phyloP scores from a whole-genome alignment of 1,284 basidiomycete genomes.

The Heterobasidion annosum region DNA sequence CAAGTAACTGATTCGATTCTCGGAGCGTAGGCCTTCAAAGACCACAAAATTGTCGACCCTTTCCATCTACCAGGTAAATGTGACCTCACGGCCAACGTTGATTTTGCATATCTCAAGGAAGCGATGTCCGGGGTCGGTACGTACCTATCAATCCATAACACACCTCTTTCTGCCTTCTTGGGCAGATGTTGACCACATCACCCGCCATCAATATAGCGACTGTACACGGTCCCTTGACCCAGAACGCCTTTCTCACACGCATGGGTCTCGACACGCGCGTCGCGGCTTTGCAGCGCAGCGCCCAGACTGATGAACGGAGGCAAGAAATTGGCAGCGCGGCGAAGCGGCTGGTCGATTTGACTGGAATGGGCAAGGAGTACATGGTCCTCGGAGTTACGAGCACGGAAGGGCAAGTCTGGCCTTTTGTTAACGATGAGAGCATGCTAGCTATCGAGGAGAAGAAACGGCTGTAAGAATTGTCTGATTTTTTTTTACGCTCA shows the following conservation, averaged over 20 bases:
- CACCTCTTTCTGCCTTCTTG: background rate
- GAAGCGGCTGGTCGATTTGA: slow-evolving; percentile 46
- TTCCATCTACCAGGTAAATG: slow-evolving; percentile 83
- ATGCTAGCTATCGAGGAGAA: background rate
- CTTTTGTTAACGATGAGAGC: background rate
- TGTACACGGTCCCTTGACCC: slow-evolving; percentile 41
- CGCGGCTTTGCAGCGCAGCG: slow-evolving; percentile 34
- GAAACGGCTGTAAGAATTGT: no score
- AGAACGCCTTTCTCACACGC: slow-evolving; percentile 48
- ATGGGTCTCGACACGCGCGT: slow-evolving; percentile 53
- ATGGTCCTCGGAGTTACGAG: slow-evolving; percentile 45
- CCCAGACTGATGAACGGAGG: slow-evolving; percentile 34
- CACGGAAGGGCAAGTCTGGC: background rate
- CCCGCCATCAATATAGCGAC: slow-evolving; percentile 2
- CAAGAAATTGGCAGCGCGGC: slow-evolving; percentile 36
- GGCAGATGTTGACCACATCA: background rate
- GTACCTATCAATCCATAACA: slow-evolving; percentile 13
- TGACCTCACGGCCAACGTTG: slow-evolving; percentile 93
- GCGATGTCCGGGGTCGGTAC: slow-evolving; percentile 59
- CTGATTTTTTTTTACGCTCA: no score
- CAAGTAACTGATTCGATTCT: background rate
- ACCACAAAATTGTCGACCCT: slow-evolving; percentile 81
- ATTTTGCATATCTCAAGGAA: slow-evolving; percentile 85
- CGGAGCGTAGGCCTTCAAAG: slow-evolving; percentile 69
- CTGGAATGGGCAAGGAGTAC: slow-evolving; percentile 64